Conservation (phyloP, 1,139 yeast species). For the Yamadazyma buinensis region DNA sequence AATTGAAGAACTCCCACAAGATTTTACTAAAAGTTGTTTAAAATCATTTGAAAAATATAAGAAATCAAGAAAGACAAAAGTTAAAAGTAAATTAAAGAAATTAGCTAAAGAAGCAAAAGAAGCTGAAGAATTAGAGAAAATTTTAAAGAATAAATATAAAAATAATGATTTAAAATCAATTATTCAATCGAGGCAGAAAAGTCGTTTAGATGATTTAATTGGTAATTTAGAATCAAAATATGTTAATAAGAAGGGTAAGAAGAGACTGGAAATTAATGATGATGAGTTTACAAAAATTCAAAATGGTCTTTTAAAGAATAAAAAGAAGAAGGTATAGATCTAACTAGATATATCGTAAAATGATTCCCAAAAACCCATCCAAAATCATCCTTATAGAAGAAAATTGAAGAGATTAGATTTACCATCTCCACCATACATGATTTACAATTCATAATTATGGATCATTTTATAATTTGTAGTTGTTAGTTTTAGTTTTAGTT, state of each 20-base stretch:
- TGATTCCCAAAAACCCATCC: no score
- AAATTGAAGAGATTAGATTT: no score
- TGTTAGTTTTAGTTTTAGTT: not conserved
- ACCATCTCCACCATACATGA: no score
- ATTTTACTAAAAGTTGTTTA: constrained; percentile 45
- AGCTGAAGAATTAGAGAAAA: constrained; percentile 58
- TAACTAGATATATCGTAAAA: no score
- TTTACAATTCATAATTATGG: no score
- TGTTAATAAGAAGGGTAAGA: constrained; percentile 33
- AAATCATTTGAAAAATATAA: constrained; percentile 55
- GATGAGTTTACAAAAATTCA: constrained; percentile 33
- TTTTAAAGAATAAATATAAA: constrained; percentile 37
- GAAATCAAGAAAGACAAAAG: constrained; percentile 42
- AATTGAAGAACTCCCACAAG: constrained; percentile 50
- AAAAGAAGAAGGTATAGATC: constrained; percentile 8
- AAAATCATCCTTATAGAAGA: no score
- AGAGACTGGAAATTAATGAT: constrained; percentile 33
- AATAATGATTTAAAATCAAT: constrained; percentile 49
- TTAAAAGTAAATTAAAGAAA: constrained; percentile 42
- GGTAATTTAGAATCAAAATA: constrained; percentile 55
- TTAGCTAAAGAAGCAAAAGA: constrained; percentile 62
- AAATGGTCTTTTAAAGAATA: constrained; percentile 15
- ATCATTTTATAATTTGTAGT: no score
- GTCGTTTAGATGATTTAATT: constrained; percentile 47
- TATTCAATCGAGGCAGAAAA: constrained; percentile 43